Conservation (phyloP, 2,329 filamentous ascomycete genomes). For the Berkeleyomyces basicola region DNA sequence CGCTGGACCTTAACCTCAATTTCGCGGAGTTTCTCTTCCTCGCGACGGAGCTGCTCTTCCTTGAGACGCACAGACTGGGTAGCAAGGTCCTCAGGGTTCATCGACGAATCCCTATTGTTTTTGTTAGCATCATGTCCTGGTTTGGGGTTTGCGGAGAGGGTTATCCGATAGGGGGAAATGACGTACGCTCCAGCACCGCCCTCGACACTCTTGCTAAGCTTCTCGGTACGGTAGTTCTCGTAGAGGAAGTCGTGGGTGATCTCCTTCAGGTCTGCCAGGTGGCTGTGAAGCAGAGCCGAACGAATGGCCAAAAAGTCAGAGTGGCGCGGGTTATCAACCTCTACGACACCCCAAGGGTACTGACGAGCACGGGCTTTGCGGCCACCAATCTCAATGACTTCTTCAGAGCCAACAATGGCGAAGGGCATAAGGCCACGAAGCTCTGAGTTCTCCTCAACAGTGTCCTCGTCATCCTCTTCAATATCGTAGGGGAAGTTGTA, state of each 20-base stretch:
- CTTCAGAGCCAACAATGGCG: conserved; percentile 94
- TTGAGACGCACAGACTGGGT: conserved; percentile 96
- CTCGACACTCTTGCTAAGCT: conserved; percentile 98
- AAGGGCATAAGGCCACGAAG: conserved; percentile 96
- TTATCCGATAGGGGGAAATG: conserved; percentile 5
- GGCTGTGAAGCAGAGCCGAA: conserved; percentile 90
- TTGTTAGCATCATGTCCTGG: conserved; percentile 19
- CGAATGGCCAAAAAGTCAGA: conserved; percentile 96
- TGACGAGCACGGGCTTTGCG: conserved; percentile 86
- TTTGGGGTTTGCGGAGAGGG: conserved; percentile 5
- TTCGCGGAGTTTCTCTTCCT: conserved; percentile 99
- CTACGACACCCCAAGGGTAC: conserved; percentile 97
- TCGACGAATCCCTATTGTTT: conserved; percentile 53
- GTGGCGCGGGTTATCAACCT: conserved; percentile 97
- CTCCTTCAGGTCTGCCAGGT: conserved; percentile 95
- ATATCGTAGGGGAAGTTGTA: conserved; percentile 99
- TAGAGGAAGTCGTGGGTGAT: conserved; percentile 99
- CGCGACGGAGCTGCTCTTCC: conserved; percentile 96
- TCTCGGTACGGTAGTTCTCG: conserved; percentile 99
- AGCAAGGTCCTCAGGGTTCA: conserved; percentile 95
- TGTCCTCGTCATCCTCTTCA: conserved; percentile 98
- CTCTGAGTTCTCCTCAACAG: conserved; percentile 97
- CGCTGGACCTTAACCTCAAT: conserved; percentile 99
- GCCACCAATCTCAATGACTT: conserved; percentile 83
- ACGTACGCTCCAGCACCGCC: conserved; percentile 77